Percentiles rank a stretch among this genome's conserved stretches.
Conservation (phyloP, 2,329 filamentous ascomycete genomes). For the Trichophyton mentagrophytes region DNA sequence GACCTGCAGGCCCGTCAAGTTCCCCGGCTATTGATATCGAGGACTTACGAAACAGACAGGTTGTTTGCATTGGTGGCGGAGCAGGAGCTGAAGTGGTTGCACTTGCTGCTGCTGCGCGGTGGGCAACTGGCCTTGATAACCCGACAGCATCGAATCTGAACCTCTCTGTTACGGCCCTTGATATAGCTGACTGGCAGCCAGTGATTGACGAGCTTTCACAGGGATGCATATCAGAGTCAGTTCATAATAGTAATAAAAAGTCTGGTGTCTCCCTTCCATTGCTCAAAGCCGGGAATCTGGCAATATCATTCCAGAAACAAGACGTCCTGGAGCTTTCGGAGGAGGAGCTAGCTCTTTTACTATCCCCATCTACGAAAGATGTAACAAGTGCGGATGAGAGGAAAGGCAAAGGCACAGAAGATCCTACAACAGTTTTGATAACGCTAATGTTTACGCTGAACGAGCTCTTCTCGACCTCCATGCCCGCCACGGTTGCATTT, state of each 20-base stretch:
- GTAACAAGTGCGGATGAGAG: background rate
- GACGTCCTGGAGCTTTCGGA: conserved; percentile 38
- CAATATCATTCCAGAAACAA: conserved; percentile 35
- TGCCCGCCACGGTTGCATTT: conserved; percentile 63
- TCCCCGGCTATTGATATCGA: background rate
- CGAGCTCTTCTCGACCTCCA: conserved; percentile 73
- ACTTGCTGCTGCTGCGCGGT: conserved; percentile 42
- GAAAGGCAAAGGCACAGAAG: background rate
- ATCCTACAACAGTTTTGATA: conserved; percentile 41
- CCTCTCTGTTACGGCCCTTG: conserved; percentile 52
- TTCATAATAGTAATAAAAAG: conserved; percentile 19
- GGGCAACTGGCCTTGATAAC: background rate
- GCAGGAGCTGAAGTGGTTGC: conserved; percentile 55
- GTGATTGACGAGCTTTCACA: conserved; percentile 48
- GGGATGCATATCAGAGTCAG: conserved; percentile 35
- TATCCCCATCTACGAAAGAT: conserved; percentile 12
- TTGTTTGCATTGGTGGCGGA: conserved; percentile 51
- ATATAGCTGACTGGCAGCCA: conserved; percentile 64
- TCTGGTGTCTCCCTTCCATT: conserved; percentile 21
- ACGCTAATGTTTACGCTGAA: conserved; percentile 92
- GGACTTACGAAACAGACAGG: conserved; percentile 15
- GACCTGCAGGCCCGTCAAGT: background rate
- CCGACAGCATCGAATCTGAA: background rate
- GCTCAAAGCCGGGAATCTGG: conserved; percentile 11
- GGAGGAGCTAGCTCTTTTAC: conserved; percentile 26